A percentile compares a stretch with the other conserved stretches of the same genome.
These are phyloP conservation scores for Caryopteris hybrid DNA, from an alignment of 305 asterid genomes.

Conservation along the genomic window DNA sequence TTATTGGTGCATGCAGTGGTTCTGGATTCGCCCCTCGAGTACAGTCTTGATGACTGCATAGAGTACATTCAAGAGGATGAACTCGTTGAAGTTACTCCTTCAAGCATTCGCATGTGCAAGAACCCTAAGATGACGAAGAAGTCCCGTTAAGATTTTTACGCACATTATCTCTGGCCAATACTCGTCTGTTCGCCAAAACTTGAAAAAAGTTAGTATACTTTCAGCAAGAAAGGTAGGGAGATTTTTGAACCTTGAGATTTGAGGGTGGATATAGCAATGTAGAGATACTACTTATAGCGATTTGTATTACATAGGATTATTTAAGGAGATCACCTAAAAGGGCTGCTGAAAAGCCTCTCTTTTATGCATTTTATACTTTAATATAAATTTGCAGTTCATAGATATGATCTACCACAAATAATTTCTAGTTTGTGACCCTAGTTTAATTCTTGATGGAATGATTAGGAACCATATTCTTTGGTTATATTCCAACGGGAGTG, in stretches of 20 bases:
- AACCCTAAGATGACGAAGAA: slow-evolving; percentile 67
- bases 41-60: slow-evolving; percentile 97
- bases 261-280: slow-evolving; percentile 21
- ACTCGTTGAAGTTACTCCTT: slow-evolving; percentile 93
- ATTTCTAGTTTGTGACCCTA: too few relatives aligned
- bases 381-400: neutral
- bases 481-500: slow-evolving; percentile 2
- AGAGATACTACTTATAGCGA: slow-evolving; percentile 1
- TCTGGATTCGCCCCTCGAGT: slow-evolving; percentile 79
- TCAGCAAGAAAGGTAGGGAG: slow-evolving; percentile 7
- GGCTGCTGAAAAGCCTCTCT: neutral
- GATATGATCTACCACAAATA: neutral
- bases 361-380: neutral
- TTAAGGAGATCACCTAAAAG: neutral
- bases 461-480: neutral
- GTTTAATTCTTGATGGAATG: too few relatives aligned
- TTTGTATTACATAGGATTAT: neutral
- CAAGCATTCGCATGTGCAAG: slow-evolving; percentile 89
- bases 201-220: neutral
- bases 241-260: slow-evolving; percentile 21
- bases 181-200: neutral
- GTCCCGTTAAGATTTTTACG: slow-evolving; percentile 28
- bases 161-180: too few relatives aligned
- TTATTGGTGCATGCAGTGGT: slow-evolving; percentile 47
- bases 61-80: slow-evolving; percentile 99